These are phyloP conservation scores for Discostella stelligera DNA, from an alignment of 352 stramenopile genomes.

Conservation along the genomic window DNA sequence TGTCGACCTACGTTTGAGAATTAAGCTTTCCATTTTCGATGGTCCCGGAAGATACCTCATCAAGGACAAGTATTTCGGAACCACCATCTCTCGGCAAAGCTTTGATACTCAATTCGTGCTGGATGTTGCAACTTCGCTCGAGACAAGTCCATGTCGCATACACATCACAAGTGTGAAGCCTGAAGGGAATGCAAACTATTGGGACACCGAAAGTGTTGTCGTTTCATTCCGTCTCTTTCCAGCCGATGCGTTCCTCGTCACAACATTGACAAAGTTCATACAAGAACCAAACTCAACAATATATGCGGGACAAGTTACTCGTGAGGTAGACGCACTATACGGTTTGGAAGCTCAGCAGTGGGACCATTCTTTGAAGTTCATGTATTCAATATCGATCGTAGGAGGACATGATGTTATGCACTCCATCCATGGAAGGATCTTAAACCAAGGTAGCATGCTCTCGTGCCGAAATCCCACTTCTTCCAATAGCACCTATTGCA, in stretches of 20 bases:
- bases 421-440: conserved; percentile 35
- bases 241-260: conserved; percentile 40
- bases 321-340: conserved; percentile 59
- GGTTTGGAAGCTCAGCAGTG: conserved; percentile 73
- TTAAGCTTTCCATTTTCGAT: conserved; percentile 69
- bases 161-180: conserved; percentile 42
- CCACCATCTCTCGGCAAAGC: conserved; percentile 70
- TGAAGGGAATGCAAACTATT: conserved; percentile 42
- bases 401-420: conserved; percentile 44
- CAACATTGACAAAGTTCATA: conserved; percentile 66
- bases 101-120: conserved; percentile 84
- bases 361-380: conserved; percentile 75
- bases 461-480: conserved; percentile 52
- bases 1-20: conserved; percentile 56
- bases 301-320: conserved; percentile 71
- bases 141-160: conserved; percentile 63
- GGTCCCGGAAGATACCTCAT: conserved; percentile 76
- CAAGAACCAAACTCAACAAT: conserved; percentile 61
- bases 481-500: conserved; percentile 63
- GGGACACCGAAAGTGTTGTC: conserved; percentile 70
- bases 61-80: conserved; percentile 69
- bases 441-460: conserved; percentile 66
- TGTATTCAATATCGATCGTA: conserved; percentile 73
- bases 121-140: conserved; percentile 65
- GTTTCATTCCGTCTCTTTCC: conserved; percentile 77